A percentile compares a stretch with the other conserved stretches of the same genome.
phyloP scores from a whole-genome alignment of 805 yeast species.

The Torulaspora microellipsoides region DNA sequence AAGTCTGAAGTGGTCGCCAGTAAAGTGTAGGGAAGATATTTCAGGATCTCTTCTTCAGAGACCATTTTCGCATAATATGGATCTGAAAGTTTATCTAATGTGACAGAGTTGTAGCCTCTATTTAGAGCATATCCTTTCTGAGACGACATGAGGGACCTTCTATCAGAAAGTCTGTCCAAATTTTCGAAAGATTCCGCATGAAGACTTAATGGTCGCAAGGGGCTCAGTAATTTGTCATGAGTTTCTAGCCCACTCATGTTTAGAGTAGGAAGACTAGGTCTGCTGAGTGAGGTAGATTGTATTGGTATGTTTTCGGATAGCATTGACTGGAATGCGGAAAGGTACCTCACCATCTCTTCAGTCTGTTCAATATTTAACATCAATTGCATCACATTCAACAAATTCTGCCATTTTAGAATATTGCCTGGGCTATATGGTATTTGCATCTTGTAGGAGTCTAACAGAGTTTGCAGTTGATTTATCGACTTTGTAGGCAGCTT shows the following conservation, averaged over 20 bases:
- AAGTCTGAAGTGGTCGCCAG: constrained; percentile 59
- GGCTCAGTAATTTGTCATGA: constrained; percentile 17
- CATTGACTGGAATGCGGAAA: constrained; percentile 18
- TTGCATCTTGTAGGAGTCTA: constrained; percentile 17
- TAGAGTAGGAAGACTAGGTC: constrained; percentile 1
- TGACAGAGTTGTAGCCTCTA: constrained; percentile 7
- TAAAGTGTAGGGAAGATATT: constrained; percentile 48
- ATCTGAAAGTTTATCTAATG: constrained; percentile 21
- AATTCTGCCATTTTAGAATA: constrained; percentile 21
- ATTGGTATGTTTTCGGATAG: constrained; percentile 12
- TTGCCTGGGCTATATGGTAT: constrained; percentile 16
- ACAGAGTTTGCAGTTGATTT: constrained; percentile 19
- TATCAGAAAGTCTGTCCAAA: constrained; percentile 37
- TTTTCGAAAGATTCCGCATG: constrained; percentile 41
- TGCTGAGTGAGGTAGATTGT: constrained; percentile 8
- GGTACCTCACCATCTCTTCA: constrained; percentile 22
- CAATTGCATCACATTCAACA: constrained; percentile 18
- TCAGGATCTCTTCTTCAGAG: constrained; percentile 41
- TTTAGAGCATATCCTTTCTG: constrained; percentile 12
- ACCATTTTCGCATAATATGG: constrained; percentile 36
- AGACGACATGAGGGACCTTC: constrained; percentile 35
- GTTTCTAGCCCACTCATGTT: constrained; percentile 10
- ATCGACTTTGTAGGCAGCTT: constrained; percentile 16
- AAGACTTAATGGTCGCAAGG: constrained; percentile 20
- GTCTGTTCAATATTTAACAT: constrained; percentile 14